phyloP scores from a whole-genome alignment of 305 asterid genomes.

The Ajuga reptans region DNA sequence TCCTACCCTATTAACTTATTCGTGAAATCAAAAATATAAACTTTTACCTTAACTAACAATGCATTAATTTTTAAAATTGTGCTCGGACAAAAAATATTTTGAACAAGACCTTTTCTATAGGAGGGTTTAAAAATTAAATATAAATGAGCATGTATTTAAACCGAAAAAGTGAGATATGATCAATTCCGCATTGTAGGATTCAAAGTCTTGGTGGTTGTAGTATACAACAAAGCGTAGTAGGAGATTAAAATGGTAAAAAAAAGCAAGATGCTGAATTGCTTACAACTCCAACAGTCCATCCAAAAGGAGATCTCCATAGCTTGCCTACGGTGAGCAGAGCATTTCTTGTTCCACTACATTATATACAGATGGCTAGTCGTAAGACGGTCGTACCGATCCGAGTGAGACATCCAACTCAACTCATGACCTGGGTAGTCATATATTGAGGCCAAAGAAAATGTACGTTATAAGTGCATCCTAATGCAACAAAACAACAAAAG shows the following conservation, averaged over 20 bases:
- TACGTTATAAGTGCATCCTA: not conserved
- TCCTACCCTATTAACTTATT: too few species aligned
- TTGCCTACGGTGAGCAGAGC: not conserved
- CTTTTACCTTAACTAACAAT: too few species aligned
- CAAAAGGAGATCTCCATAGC: not conserved
- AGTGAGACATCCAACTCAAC: not conserved
- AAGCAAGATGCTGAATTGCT: not conserved
- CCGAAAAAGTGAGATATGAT: too few species aligned
- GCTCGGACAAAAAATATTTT: too few species aligned
- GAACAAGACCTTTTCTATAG: too few species aligned
- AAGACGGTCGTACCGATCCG: not conserved
- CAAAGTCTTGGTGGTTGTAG: too few species aligned
- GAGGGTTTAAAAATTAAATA: too few species aligned
- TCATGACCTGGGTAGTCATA: slow-evolving; percentile 2
- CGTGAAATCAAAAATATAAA: too few species aligned
- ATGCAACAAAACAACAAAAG: not conserved
- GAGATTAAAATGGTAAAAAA: not conserved
- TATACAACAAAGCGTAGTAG: not conserved
- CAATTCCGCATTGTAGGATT: too few species aligned
- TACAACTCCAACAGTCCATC: not conserved
- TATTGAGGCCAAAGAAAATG: not conserved
- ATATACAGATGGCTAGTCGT: not conserved
- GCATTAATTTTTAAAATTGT: too few species aligned
- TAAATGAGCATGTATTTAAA: too few species aligned
- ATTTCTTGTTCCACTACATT: not conserved